phyloP scores from a whole-genome alignment of 2,329 filamentous ascomycete species.

The Rhinocladiella similis region DNA sequence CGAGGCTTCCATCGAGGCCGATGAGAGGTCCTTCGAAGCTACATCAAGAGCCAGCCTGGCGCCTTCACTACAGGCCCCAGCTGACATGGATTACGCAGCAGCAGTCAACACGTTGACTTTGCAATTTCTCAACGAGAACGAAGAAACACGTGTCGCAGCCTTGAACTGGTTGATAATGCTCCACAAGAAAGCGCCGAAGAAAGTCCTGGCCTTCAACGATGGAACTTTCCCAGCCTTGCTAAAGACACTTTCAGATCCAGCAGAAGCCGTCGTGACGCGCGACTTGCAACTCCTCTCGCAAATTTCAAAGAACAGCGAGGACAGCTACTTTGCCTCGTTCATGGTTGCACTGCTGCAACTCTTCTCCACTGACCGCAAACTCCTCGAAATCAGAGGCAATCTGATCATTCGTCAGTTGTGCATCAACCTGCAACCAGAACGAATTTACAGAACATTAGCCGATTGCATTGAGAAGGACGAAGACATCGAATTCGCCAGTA shows the following conservation, averaged over 20 bases:
- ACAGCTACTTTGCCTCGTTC: conserved; percentile 96
- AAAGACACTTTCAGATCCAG: conserved; percentile 93
- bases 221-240: conserved; percentile 94
- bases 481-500: conserved; percentile 96
- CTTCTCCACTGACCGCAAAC: conserved; percentile 88
- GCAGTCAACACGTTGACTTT: conserved; percentile 91
- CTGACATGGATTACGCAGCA: conserved; percentile 90
- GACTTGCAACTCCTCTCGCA: conserved; percentile 92
- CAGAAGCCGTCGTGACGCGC: conserved; percentile 92
- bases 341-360: conserved; percentile 96
- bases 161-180: conserved; percentile 98
- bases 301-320: conserved; percentile 93
- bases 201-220: conserved; percentile 93
- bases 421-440: conserved; percentile 85
- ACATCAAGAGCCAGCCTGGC: conserved; percentile 45
- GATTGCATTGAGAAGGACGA: conserved; percentile 98
- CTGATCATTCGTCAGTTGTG: conserved; percentile 95
- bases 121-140: conserved; percentile 93
- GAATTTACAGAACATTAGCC: conserved; percentile 92
- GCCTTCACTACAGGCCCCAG: conserved; percentile 43
- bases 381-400: conserved; percentile 90
- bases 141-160: conserved; percentile 90
- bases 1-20: conserved; percentile 13
- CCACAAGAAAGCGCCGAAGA: conserved; percentile 88
- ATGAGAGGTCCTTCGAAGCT: conserved; percentile 32